phyloP scores from a whole-genome alignment of 2,329 filamentous ascomycete genomes.

The Xylariaceae sp. region DNA sequence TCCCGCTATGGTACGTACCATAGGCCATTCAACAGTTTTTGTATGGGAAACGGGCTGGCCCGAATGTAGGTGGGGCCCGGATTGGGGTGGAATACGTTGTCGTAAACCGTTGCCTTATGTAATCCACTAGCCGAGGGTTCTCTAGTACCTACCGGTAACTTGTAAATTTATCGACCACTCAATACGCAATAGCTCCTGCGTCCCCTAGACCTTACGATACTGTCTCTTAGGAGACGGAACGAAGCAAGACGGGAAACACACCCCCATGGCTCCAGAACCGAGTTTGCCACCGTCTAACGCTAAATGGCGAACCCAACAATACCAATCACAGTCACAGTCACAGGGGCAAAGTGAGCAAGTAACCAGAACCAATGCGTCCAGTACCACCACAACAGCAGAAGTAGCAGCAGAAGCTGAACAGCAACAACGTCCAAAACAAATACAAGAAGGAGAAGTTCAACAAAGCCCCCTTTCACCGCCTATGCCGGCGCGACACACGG shows the following conservation, averaged over 20 bases:
- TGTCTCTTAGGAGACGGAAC: too few relatives aligned
- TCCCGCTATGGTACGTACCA: too few relatives aligned
- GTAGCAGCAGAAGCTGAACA: not conserved
- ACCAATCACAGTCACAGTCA: not conserved
- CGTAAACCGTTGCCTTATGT: too few relatives aligned
- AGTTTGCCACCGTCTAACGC: not conserved
- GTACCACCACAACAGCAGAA: not conserved
- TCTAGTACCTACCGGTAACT: too few relatives aligned
- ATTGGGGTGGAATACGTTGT: too few relatives aligned
- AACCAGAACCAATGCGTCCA: not conserved
- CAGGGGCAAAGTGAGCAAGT: not conserved
- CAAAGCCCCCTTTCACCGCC: slow-evolving; percentile 22
- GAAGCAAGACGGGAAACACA: not conserved
- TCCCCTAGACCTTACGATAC: too few relatives aligned
- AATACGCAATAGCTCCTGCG: too few relatives aligned
- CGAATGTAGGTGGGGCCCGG: too few relatives aligned
- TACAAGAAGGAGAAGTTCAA: slow-evolving; percentile 1
- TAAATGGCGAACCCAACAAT: not conserved
- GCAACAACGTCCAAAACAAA: not conserved
- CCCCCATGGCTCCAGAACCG: slow-evolving; percentile 13
- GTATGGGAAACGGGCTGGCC: too few relatives aligned
- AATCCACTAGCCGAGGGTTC: too few relatives aligned
- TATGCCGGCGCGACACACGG: slow-evolving; percentile 40
- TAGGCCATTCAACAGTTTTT: too few relatives aligned
- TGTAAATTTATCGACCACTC: too few relatives aligned